phyloP scores from a whole-genome alignment of 2,329 filamentous ascomycete genomes.

The Phialemonium atrogriseum region DNA sequence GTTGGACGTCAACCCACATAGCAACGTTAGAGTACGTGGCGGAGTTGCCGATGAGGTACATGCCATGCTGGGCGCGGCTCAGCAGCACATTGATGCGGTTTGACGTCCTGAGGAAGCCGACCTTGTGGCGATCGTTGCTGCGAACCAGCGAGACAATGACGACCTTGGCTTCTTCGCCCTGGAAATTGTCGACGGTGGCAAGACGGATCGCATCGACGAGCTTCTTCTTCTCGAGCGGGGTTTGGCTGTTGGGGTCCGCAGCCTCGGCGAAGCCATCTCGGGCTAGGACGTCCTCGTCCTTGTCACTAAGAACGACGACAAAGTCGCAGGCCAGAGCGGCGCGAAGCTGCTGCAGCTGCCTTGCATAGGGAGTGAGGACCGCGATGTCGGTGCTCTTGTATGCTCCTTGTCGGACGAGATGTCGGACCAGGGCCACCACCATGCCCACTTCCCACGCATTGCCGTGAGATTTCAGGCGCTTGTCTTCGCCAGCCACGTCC shows the following conservation, averaged over 20 bases:
- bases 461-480: constrained; percentile 34
- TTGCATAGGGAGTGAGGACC: constrained; percentile 58
- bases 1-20: constrained; percentile 57
- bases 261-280: constrained; percentile 24
- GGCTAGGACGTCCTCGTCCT: constrained; percentile 48
- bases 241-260: constrained; percentile 8
- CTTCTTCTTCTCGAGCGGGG: constrained; percentile 24
- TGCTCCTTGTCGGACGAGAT: constrained; percentile 55
- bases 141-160: constrained; percentile 63
- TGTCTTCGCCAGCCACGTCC: constrained; percentile 21
- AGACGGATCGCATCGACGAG: constrained; percentile 42
- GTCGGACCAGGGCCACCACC: constrained; percentile 51
- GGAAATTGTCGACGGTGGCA: constrained; percentile 68
- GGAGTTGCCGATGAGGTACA: constrained; percentile 63
- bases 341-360: constrained; percentile 46
- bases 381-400: constrained; percentile 58
- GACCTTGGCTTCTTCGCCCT: constrained; percentile 68
- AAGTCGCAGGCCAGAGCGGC: constrained; percentile 36
- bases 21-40: constrained; percentile 44
- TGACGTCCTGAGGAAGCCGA: constrained; percentile 57
- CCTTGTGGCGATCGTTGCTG: constrained; percentile 50
- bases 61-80: constrained; percentile 57
- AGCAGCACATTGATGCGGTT: constrained; percentile 66
- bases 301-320: constrained; percentile 56
- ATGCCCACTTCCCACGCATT: constrained; percentile 58